Percentiles rank a stretch among this genome's conserved stretches.
phyloP scores from a whole-genome alignment of 1,284 basidiomycete genomes.

The Rhodofomes roseus region DNA sequence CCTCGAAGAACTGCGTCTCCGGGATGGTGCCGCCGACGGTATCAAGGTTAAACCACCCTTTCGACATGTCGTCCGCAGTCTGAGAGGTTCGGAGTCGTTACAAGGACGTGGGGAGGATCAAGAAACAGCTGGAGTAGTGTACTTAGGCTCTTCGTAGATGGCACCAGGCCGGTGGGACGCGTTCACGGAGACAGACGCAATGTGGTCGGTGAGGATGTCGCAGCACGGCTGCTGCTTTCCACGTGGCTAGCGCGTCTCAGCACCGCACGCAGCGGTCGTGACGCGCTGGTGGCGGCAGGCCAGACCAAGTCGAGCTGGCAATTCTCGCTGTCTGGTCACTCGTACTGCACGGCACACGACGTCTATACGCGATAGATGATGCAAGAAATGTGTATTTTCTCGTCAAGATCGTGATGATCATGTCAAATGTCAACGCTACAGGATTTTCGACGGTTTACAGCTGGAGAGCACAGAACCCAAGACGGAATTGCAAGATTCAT shows the following conservation, averaged over 20 bases:
- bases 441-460: conserved; percentile 13
- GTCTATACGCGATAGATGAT: neutral
- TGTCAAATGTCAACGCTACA: conserved; percentile 12
- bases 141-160: neutral
- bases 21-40: conserved; percentile 53
- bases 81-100: neutral
- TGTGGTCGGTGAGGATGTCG: neutral
- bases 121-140: neutral
- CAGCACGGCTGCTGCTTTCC: neutral
- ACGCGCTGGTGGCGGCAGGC: neutral
- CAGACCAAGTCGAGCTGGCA: no score
- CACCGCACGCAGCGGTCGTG: neutral
- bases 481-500: conserved; percentile 15
- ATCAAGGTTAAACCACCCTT: conserved; percentile 73
- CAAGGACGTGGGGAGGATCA: neutral
- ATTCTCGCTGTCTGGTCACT: neutral
- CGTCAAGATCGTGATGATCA: conserved; percentile 2
- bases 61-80: conserved; percentile 27
- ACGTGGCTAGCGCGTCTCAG: conserved; percentile 1
- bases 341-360: neutral
- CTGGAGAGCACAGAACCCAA: conserved; percentile 8
- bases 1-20: conserved; percentile 76
- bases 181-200: neutral
- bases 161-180: conserved; percentile 3
- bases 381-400: conserved; percentile 1